Evolutionary conservation across 2,329 filamentous ascomycete genomes (phyloP).

Genomic region (Colletotrichum limetticola): DNA sequence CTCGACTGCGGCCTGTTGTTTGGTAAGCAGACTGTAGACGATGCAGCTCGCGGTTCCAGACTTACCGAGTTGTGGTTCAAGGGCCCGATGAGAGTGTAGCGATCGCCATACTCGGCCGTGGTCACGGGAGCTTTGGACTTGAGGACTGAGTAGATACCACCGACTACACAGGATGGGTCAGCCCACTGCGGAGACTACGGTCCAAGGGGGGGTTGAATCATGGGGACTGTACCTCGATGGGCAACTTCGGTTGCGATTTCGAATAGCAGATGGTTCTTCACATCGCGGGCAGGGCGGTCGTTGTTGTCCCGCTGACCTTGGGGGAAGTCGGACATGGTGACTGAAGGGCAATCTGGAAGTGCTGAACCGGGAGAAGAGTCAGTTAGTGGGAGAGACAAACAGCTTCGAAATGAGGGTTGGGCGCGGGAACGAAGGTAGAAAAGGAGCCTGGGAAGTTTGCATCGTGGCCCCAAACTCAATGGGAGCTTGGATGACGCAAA

Average conservation of each 20-base stretch:
- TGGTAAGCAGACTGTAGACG: slow-evolving; percentile 16
- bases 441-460: slow-evolving; percentile 11
- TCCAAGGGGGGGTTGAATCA: slow-evolving; percentile 1
- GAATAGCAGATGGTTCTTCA: slow-evolving; percentile 96
- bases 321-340: slow-evolving; percentile 24
- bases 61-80: slow-evolving; percentile 90
- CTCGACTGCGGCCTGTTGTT: slow-evolving; percentile 86
- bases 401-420: not conserved
- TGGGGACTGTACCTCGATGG: slow-evolving; percentile 78
- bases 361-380: not conserved
- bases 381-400: not conserved
- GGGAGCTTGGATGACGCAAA: slow-evolving; percentile 32
- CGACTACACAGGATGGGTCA: slow-evolving; percentile 68
- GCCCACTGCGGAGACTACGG: slow-evolving; percentile 33
- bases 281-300: slow-evolving; percentile 66
- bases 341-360: slow-evolving; percentile 7
- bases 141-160: slow-evolving; percentile 98
- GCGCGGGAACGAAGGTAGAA: slow-evolving; percentile 4
- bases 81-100: slow-evolving; percentile 94
- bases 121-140: slow-evolving; percentile 99
- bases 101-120: slow-evolving; percentile 97
- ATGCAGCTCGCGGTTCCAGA: slow-evolving; percentile 15
- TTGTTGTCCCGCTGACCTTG: slow-evolving; percentile 29
- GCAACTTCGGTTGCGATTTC: slow-evolving; percentile 97
- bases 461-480: not conserved